Evolutionary conservation across 495 filamentous ascomycete species (phyloP).

Genomic region (Parathielavia appendiculata): DNA sequence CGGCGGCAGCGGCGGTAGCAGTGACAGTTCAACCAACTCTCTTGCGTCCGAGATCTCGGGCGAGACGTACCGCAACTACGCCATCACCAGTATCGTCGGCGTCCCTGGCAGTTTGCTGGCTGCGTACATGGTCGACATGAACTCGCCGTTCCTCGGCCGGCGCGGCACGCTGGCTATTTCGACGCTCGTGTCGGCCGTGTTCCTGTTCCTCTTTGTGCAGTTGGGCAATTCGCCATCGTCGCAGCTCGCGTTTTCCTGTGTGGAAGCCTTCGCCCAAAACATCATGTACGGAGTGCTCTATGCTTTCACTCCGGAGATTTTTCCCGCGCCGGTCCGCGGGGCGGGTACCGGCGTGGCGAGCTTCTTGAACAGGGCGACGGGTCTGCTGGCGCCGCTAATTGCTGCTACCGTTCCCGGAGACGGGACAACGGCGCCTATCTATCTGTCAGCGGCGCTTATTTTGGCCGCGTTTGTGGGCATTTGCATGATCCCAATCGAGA

Average conservation of each 20-base stretch:
- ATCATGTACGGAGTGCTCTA: constrained; percentile 88
- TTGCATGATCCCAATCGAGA: constrained; percentile 66
- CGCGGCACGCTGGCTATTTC: constrained; percentile 66
- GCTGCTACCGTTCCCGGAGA: constrained; percentile 66
- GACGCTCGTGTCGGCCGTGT: constrained; percentile 64
- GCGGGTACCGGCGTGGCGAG: constrained; percentile 74
- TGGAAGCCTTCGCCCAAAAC: constrained; percentile 69
- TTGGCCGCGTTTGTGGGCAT: constrained; percentile 60
- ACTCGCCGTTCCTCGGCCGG: constrained; percentile 59
- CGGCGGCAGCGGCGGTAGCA: constrained; percentile 39
- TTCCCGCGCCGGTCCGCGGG: constrained; percentile 71
- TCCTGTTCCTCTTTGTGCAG: constrained; percentile 56
- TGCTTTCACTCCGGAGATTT: constrained; percentile 79
- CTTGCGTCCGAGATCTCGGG: constrained; percentile 24
- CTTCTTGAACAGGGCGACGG: constrained; percentile 65
- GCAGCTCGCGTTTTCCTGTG: constrained; percentile 69
- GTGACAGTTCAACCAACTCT: not conserved
- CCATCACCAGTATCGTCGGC: constrained; percentile 67
- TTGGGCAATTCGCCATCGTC: constrained; percentile 57
- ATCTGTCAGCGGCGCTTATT: constrained; percentile 66
- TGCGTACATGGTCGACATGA: constrained; percentile 62
- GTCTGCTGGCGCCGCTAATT: constrained; percentile 70
- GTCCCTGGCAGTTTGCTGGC: constrained; percentile 71
- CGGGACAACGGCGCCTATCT: constrained; percentile 63
- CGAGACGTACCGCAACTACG: constrained; percentile 63